Evolutionary conservation across 495 filamentous ascomycete species (phyloP), one percentile per base, ranked within the genome.

Genomic region (Penicillium coffeae): DNA sequence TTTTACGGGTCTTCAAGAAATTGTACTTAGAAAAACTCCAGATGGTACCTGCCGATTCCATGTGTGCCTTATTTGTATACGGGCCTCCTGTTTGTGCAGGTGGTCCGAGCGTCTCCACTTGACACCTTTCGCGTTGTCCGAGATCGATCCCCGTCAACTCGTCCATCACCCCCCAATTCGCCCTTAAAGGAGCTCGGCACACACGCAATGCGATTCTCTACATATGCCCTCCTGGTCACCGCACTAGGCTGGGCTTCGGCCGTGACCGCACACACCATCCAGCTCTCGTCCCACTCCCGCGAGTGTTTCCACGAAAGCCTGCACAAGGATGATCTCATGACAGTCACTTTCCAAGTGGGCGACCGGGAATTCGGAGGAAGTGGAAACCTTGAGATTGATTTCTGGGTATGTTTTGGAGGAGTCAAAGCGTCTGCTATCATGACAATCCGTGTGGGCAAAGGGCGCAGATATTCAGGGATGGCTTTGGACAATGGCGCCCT

Each of bases 291-390:
- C 47, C 90, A 97, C 68, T 83, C 86, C 51, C 80, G 89, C 64
- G 93, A 98, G 75, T 98, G 93, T 76, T 98, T 96, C 79, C 89
- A 96, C 79, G 93, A 98, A 74, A 66, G 73, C 40, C 83, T 98
- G 35, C 90, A 96, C 73, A 81, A 78, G 57, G 93, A 96, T 68
- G 93, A 98, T 73, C 85, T 86, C 68, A 98, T 98, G 93, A 96
- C 90, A 8, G 92, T 98, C 22, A 93, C 90, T 13, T 98, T 96
- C 76, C 93, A 97, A 75, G 91, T 97, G 49, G 93, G 94, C 55
- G 93, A 98, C 65, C 72, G 94, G 47, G 93, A 98, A 59, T 97
- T 96, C 68, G 93, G 92, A 21, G 85, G 88, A 13, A 90, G 89
- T 34, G 92, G 93, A 10, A 97, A 96, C 62, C 74, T 98, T 14